Conservation (phyloP, 495 filamentous ascomycete species). For the Xylaria telfairii region DNA sequence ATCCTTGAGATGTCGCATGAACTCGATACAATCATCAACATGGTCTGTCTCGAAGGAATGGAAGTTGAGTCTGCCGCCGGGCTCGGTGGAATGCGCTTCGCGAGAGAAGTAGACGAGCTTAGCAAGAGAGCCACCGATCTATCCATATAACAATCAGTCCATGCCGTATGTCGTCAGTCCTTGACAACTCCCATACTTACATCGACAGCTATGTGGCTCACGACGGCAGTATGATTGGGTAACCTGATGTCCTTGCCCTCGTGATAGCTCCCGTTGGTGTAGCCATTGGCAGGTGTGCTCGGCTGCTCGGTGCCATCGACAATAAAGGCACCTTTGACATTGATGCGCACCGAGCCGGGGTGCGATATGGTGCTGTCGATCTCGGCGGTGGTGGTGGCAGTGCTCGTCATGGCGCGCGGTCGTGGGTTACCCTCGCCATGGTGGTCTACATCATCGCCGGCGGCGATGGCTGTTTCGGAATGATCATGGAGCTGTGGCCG, state of each 20-base stretch:
- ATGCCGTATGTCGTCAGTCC: conserved; percentile 1
- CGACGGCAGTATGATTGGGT: conserved; percentile 88
- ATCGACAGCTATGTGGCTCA: conserved; percentile 96
- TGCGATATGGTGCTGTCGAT: conserved; percentile 81
- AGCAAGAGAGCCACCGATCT: conserved; percentile 95
- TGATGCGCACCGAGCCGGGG: conserved; percentile 87
- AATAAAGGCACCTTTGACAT: conserved; percentile 94
- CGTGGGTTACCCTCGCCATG: conserved; percentile 27
- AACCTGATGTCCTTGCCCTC: conserved; percentile 93
- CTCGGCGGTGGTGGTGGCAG: conserved; percentile 55
- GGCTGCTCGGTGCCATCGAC: conserved; percentile 71
- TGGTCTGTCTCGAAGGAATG: conserved; percentile 93
- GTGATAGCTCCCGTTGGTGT: conserved; percentile 66
- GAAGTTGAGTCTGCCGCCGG: conserved; percentile 91
- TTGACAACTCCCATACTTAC: conserved; percentile 68
- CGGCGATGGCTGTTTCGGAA: conserved; percentile 19
- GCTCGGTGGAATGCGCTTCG: conserved; percentile 76
- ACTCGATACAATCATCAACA: conserved; percentile 89
- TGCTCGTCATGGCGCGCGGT: conserved; percentile 49
- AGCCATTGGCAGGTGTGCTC: conserved; percentile 58
- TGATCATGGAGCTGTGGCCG: neutral
- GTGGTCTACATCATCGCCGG: conserved; percentile 31
- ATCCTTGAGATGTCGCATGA: conserved; percentile 80
- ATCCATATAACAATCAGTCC: conserved; percentile 22
- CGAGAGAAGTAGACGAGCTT: conserved; percentile 97